Percentiles rank a stretch among this genome's conserved stretches.
phyloP scores from a whole-genome alignment of 441 rosid genomes.

The Mallotus japonicus region DNA sequence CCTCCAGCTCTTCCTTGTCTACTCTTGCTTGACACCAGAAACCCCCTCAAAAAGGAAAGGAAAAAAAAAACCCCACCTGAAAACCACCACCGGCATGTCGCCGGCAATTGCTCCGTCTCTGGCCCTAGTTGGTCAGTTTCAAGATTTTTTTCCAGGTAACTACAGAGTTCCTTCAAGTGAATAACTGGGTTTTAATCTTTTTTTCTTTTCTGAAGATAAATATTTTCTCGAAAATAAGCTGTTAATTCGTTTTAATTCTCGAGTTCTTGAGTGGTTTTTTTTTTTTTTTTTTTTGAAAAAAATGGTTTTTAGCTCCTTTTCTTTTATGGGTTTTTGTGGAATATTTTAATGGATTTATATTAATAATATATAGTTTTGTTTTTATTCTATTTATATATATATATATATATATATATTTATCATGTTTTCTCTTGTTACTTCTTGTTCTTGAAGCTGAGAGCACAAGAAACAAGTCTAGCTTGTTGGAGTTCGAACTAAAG shows the following conservation, averaged over 20 bases:
- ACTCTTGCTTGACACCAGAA: background rate
- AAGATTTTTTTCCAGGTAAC: slow-evolving; percentile 10
- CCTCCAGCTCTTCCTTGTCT: slow-evolving; percentile 13
- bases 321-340: background rate
- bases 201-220: background rate
- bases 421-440: background rate
- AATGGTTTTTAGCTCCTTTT: background rate
- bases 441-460: background rate
- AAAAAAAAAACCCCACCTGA: background rate
- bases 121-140: background rate
- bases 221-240: background rate
- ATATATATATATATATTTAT: background rate
- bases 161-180: background rate
- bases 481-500: no score
- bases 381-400: background rate
- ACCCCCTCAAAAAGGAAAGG: background rate
- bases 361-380: background rate
- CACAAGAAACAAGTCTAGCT: background rate
- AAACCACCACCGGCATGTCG: slow-evolving; percentile 21
- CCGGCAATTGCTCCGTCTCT: slow-evolving; percentile 1
- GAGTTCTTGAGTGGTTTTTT: no score
- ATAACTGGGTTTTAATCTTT: background rate
- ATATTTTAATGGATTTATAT: background rate
- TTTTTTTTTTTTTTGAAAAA: no score
- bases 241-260: no score